Conservation (phyloP, 345 rosid species). For the Salix viminalis region DNA sequence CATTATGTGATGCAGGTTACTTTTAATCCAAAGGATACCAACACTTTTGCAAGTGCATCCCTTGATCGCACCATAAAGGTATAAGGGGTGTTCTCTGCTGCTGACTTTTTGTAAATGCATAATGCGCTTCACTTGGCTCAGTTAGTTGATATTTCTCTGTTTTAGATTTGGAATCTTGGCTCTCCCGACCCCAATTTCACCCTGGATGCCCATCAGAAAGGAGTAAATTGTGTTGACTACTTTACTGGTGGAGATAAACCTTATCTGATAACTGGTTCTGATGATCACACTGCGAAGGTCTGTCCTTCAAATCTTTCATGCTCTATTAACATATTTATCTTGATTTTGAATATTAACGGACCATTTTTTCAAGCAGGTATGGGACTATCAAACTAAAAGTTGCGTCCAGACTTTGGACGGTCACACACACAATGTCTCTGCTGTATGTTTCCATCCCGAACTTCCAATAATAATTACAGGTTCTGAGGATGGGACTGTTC, state of each 20-base stretch:
- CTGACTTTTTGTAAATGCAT: slow-evolving; percentile 8
- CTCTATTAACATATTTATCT: neutral
- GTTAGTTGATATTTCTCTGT: neutral
- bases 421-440: slow-evolving; percentile 86
- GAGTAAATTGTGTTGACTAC: slow-evolving; percentile 89
- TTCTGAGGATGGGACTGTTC: slow-evolving; percentile 82
- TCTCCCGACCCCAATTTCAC: slow-evolving; percentile 92
- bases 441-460: slow-evolving; percentile 77
- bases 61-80: slow-evolving; percentile 96
- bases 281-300: slow-evolving; percentile 95
- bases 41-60: slow-evolving; percentile 96
- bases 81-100: neutral
- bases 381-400: slow-evolving; percentile 79
- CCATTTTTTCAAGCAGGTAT: slow-evolving; percentile 46
- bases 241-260: slow-evolving; percentile 95
- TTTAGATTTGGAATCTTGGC: slow-evolving; percentile 91
- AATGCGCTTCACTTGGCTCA: slow-evolving; percentile 7
- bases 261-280: slow-evolving; percentile 84
- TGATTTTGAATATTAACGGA: neutral
- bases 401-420: slow-evolving; percentile 81
- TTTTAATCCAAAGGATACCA: slow-evolving; percentile 83
- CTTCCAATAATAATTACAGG: slow-evolving; percentile 78
- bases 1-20: slow-evolving; percentile 99
- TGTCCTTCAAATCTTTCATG: neutral
- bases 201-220: slow-evolving; percentile 92